Evolutionary conservation across 208 protist species (phyloP).

Genomic region (Vickermania spadyakhi): DNA sequence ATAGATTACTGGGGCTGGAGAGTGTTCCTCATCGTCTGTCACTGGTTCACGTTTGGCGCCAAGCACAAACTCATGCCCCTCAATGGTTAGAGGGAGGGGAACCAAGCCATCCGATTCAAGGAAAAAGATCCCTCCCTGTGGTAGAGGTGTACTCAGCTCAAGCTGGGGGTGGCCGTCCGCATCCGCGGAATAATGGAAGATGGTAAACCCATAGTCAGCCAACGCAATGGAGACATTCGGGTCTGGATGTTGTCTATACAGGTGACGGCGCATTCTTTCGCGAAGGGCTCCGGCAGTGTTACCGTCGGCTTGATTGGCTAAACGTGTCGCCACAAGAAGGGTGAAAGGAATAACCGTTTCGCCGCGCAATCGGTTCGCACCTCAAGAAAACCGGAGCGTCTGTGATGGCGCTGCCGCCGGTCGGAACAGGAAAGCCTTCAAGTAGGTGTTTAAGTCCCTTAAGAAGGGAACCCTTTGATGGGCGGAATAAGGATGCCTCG

Average conservation of each 20-base stretch:
- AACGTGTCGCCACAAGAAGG: neutral
- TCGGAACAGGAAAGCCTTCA: neutral
- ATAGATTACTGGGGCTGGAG: neutral
- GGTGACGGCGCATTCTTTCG: neutral
- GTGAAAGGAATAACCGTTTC: slow-evolving; percentile 1
- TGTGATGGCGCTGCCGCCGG: neutral
- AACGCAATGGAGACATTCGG: neutral
- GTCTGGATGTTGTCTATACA: neutral
- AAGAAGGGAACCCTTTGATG: neutral
- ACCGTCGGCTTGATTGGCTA: neutral
- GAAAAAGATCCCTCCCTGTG: neutral
- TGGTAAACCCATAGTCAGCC: neutral
- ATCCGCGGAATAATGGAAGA: neutral
- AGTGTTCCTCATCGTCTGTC: slow-evolving; percentile 1
- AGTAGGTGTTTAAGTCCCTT: slow-evolving; percentile 1
- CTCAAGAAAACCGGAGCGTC: neutral
- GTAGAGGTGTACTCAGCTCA: neutral
- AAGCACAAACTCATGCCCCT: neutral
- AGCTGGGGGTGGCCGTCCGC: neutral
- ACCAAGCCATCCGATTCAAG: slow-evolving; percentile 1
- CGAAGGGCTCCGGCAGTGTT: slow-evolving; percentile 1
- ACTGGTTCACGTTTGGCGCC: neutral
- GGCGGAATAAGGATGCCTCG: neutral
- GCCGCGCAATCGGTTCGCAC: neutral
- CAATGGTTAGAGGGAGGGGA: neutral